Conservation (phyloP, 73 alveolate genomes). For the Symbiodinium pilosum region DNA sequence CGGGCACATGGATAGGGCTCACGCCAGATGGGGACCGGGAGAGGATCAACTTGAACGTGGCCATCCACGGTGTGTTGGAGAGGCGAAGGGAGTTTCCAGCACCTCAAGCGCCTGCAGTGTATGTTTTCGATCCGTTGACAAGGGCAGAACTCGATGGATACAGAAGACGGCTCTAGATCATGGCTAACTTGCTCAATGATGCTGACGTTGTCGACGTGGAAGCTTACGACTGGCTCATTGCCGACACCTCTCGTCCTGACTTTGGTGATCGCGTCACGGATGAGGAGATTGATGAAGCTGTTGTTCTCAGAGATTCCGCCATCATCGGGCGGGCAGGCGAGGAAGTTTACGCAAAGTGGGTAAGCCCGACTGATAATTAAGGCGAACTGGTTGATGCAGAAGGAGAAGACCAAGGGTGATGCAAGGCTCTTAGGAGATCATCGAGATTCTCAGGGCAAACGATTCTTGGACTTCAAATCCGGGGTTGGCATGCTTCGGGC, state of each 20-base stretch:
- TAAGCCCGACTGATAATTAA: neutral
- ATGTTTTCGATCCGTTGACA: slow-evolving; percentile 2
- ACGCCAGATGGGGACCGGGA: slow-evolving; percentile 28
- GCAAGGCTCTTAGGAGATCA: neutral
- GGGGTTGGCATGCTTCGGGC: neutral
- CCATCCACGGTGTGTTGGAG: neutral
- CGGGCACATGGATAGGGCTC: slow-evolving; percentile 3
- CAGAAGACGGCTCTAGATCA: neutral
- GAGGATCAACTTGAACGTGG: neutral
- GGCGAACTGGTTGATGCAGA: neutral
- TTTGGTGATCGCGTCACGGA: slow-evolving; percentile 12
- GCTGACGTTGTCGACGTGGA: neutral
- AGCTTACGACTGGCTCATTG: neutral
- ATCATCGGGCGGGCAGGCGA: neutral
- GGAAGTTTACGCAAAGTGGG: neutral
- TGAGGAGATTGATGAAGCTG: neutral
- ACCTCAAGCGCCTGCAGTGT: neutral
- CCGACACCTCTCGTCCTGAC: neutral
- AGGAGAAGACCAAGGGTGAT: neutral
- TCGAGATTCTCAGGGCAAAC: neutral
- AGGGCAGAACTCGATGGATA: neutral
- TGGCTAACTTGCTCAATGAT: slow-evolving; percentile 1
- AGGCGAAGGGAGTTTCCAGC: slow-evolving; percentile 17
- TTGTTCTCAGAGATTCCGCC: neutral
- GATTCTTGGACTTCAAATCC: neutral